phyloP scores from a whole-genome alignment of 495 filamentous ascomycete genomes.

The Tricharina praecox region DNA sequence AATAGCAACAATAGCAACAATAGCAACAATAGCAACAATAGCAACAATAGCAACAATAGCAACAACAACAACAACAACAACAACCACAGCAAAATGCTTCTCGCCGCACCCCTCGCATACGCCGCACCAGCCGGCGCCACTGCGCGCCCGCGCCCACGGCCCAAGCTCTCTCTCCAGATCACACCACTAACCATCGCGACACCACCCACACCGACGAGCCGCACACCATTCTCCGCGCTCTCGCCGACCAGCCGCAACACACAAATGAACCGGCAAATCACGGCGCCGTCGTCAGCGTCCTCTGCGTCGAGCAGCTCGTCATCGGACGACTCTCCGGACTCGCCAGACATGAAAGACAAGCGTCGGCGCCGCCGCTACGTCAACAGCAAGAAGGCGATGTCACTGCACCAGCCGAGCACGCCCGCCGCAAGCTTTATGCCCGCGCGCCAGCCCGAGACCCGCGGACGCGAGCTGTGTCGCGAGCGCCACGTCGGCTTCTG shows the following conservation, averaged over 20 bases:
- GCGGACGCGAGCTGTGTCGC: background rate
- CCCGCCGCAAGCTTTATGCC: background rate
- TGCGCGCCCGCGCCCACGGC: background rate
- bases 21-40: background rate
- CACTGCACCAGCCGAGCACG: background rate
- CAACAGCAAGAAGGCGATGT: background rate
- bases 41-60: background rate
- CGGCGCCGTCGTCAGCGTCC: background rate
- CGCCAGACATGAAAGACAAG: background rate
- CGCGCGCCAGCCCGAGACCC: background rate
- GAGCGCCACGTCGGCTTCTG: background rate
- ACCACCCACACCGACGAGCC: background rate
- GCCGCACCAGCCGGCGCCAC: background rate
- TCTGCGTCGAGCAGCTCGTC: background rate
- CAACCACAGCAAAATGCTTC: background rate
- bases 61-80: background rate
- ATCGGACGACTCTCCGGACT: background rate
- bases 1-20: background rate
- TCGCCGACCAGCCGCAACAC: background rate
- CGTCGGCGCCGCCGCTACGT: background rate
- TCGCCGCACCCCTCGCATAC: background rate
- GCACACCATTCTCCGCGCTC: background rate
- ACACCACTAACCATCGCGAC: background rate
- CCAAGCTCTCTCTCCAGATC: background rate
- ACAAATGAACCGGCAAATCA: background rate